Base-by-base conservation (phyloP, 306 rosid genomes). In the Carpinus fangiana region DNA sequence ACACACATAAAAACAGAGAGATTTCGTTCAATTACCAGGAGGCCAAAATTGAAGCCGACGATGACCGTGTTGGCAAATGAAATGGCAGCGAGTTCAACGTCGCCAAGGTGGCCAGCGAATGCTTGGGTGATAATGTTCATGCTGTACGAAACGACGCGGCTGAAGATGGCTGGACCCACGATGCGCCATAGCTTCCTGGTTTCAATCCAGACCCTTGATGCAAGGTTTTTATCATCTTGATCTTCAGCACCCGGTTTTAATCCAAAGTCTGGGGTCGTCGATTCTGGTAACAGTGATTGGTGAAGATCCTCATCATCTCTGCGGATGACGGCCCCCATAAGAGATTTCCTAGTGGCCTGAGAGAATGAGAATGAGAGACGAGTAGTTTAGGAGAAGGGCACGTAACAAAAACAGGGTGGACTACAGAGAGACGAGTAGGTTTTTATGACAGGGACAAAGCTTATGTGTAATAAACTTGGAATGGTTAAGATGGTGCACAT, bases 31-130 rank as follows among this genome's bases (percentile, higher is more conserved):
- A 55, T 47, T 87, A 92, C 96, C 17, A 90, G 87, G 55, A 92
- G 96, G 66, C 97, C 97, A 23, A 92, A 92, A 75, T 86, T 92
- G 87, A 92, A 92, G 70, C 96, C 97, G 0, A 89, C 93, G 3
- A 92, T 82, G 46, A 92, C 96, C 1, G 90, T 86, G 79, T 92
- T 92, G 36, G 97, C 93, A 13, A 92, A 86, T 51, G 97, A 83
- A 17, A 92, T 89, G 82, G 96, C 72, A 14, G 97, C 97, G 26
- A 92, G 90, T 43, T 87, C 65, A 1, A 87, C 91, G 0, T 92
- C 93, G 0, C 96, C 97, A 0, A 92, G 86, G 85, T 86, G 97
- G 21, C 97, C 97, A 8, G 92, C 90, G 78, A 92, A 92, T 79
- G 97, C 90, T 81, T 86, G 97, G 13, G 93, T 89, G 12, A 92